phyloP scores from a whole-genome alignment of 495 filamentous ascomycete species.

The Lepraria neglecta region DNA sequence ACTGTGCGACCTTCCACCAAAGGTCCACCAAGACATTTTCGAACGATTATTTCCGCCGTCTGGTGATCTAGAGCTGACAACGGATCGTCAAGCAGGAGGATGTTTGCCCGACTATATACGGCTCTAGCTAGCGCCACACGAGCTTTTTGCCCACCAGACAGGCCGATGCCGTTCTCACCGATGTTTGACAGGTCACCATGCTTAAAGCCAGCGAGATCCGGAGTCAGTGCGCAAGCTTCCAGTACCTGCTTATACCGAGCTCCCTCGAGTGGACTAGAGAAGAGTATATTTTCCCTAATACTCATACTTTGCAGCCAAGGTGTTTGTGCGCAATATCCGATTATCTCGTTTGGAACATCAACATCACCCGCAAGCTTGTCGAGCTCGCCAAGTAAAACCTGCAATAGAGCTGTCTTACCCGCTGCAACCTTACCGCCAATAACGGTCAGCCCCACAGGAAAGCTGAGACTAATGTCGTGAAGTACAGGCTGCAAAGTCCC shows the following conservation, averaged over 20 bases:
- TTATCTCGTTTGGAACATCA: conserved; percentile 55
- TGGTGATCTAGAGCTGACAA: conserved; percentile 65
- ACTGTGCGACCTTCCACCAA: conserved; percentile 56
- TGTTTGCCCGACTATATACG: conserved; percentile 58
- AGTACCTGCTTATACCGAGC: conserved; percentile 53
- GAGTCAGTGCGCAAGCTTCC: conserved; percentile 55
- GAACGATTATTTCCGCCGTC: conserved; percentile 66
- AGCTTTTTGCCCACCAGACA: conserved; percentile 67
- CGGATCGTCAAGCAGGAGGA: conserved; percentile 64
- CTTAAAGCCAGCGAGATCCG: conserved; percentile 57
- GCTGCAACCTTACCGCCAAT: conserved; percentile 67
- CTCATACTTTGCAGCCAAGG: conserved; percentile 93
- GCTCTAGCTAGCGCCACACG: conserved; percentile 63
- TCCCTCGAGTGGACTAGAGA: conserved; percentile 64
- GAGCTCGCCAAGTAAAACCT: conserved; percentile 72
- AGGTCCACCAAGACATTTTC: conserved; percentile 58
- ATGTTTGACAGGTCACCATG: conserved; percentile 65
- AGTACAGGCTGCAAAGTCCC: conserved; percentile 56
- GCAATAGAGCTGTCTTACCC: conserved; percentile 74
- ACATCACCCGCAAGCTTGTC: conserved; percentile 57
- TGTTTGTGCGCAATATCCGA: conserved; percentile 77
- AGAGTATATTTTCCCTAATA: conserved; percentile 78
- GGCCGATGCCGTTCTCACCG: conserved; percentile 61
- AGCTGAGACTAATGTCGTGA: conserved; percentile 52
- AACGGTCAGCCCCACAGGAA: conserved; percentile 60